These are phyloP conservation scores for Holtermanniella nyarrowii DNA, from an alignment of 768 basidiomycete genomes.

Conservation along the genomic window DNA sequence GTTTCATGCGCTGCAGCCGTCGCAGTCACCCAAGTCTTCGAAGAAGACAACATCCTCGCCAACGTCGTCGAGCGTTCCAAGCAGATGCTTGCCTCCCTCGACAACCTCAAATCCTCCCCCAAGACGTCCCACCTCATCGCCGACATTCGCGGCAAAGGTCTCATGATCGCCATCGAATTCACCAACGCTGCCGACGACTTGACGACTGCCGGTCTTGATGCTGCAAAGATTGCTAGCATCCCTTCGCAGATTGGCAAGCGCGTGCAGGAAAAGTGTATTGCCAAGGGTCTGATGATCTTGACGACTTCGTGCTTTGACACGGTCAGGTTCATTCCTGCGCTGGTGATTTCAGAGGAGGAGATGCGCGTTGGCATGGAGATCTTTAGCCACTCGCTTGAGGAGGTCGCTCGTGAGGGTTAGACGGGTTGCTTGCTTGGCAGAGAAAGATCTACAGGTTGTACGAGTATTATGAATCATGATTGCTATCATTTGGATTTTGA, in stretches of 20 bases:
- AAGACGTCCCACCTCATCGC: conserved; percentile 53
- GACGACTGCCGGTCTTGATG: conserved; percentile 13
- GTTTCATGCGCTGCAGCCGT: conserved; percentile 84
- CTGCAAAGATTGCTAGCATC: conserved; percentile 26
- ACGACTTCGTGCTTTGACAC: conserved; percentile 58
- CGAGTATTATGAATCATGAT: too few species aligned
- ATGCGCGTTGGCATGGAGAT: conserved; percentile 48
- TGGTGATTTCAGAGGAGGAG: conserved; percentile 69
- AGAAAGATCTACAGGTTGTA: too few species aligned
- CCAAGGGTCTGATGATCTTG: conserved; percentile 74
- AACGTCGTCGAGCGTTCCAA: conserved; percentile 67
- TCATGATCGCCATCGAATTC: conserved; percentile 73
- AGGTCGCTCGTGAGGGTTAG: conserved; percentile 44
- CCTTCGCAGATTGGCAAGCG: conserved; percentile 54
- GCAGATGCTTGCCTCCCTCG: conserved; percentile 59
- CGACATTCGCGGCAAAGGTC: conserved; percentile 76
- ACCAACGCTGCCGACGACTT: conserved; percentile 45
- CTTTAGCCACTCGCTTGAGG: conserved; percentile 54
- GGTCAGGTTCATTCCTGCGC: conserved; percentile 82
- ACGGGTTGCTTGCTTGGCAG: background rate
- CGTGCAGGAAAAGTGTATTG: conserved; percentile 68
- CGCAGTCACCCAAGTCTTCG: conserved; percentile 66
- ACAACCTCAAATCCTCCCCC: conserved; percentile 51
- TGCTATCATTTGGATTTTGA: too few species aligned
- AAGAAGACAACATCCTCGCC: conserved; percentile 66